Conservation (phyloP, 2,329 filamentous ascomycete species). For the Cladosporium halotolerans region DNA sequence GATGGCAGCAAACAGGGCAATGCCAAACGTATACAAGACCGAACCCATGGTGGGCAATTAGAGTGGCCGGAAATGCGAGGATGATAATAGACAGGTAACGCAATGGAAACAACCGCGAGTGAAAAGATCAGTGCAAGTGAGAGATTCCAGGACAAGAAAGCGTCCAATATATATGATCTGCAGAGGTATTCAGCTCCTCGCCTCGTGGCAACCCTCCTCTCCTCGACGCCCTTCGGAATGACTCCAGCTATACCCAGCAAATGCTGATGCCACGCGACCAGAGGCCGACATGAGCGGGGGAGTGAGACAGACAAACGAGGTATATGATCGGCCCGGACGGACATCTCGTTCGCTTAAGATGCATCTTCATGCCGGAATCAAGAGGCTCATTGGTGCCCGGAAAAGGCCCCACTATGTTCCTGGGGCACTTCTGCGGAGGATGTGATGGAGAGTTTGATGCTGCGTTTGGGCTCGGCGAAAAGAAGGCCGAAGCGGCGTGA, state of each 20-base stretch:
- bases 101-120: background rate
- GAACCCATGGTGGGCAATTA: background rate
- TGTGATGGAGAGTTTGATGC: background rate
- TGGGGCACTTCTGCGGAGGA: constrained; percentile 4
- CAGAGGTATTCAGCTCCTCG: background rate
- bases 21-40: constrained; percentile 43
- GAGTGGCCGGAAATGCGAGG: background rate
- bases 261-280: constrained; percentile 5
- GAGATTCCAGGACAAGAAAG: background rate
- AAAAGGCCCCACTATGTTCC: background rate
- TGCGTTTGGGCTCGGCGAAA: constrained; percentile 9
- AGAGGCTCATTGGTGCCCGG: constrained; percentile 9
- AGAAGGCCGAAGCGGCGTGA: constrained; percentile 9
- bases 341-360: constrained; percentile 2
- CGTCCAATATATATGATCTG: constrained; percentile 2
- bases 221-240: background rate
- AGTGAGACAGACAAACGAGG: constrained; percentile 5
- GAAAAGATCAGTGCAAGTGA: background rate
- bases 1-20: constrained; percentile 53
- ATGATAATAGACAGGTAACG: background rate
- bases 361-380: background rate
- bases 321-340: constrained; percentile 2
- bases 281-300: constrained; percentile 1
- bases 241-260: background rate
- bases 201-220: constrained; percentile 2